Base-by-base conservation (phyloP, 306 rosid genomes). In the Vigna hirtella region DNA sequence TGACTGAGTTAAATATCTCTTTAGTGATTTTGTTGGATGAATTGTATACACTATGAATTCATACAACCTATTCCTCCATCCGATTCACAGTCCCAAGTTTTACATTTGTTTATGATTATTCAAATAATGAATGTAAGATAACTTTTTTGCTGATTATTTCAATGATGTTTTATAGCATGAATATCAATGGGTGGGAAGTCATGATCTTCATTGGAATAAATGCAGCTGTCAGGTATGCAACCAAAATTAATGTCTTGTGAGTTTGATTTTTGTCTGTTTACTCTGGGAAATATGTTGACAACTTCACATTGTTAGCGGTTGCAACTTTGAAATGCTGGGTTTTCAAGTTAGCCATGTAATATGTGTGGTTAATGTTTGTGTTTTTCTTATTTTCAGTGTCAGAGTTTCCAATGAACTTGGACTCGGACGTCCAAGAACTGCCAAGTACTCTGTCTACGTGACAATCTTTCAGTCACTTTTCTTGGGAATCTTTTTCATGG, bases 181-280 rank as follows among this genome's bases (percentile, higher is more conserved):
- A 92, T 81, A 24, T 69, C 79, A 86, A 93, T 74, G 98, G 96
- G 30, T 83, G 86, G 87, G 99, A 95, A 85, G 75, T 61, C 82
- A 90, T 95, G 98, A 9, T 95, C 74, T 95, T 93, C 81, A 79
- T 95, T 68, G 99, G 99, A 68, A 77, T 95, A 57, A 95, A 90
- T 86, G 98, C 97, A 62, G 99, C 98, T 43, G 79, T 95, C 51
- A 86, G 99, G 98, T 91, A 86, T 50, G 76, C 16, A 61, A 42
- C 74, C 58, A 28, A 50, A 74, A 74, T 11, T 59, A 65, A 42
- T 34, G 53, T 40, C 62, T 68, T 51, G 17, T 59, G 69, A 52
- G 50, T 42, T 17, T 24, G 49, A 72, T 50, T 43, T 36, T 72
- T 64, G 28, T 66, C 55, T 20, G 34, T 53, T 18, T 42, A 43